Evolutionary conservation across 2,329 filamentous ascomycete genomes (phyloP).

Genomic region (Phyllosticta ampelicida): DNA sequence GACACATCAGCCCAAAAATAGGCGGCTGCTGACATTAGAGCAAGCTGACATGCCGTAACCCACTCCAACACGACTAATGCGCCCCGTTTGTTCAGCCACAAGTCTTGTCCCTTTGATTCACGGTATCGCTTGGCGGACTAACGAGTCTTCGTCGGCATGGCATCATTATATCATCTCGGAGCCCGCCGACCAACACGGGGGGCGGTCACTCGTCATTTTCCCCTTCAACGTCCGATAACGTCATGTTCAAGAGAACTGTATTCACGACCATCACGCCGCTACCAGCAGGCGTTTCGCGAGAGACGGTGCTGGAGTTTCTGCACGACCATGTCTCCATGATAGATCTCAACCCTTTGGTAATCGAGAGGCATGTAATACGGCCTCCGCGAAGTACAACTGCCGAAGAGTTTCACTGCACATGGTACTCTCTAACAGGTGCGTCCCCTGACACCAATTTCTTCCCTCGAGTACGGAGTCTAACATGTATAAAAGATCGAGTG

Average conservation of each 20-base stretch:
- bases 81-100: neutral
- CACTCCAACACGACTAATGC: neutral
- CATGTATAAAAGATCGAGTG: slow-evolving; percentile 54
- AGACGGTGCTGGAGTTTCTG: slow-evolving; percentile 63
- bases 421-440: slow-evolving; percentile 51
- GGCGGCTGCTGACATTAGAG: neutral
- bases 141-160: neutral
- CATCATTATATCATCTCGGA: neutral
- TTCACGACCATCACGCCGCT: slow-evolving; percentile 75
- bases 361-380: slow-evolving; percentile 56
- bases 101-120: neutral
- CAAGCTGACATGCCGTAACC: neutral
- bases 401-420: slow-evolving; percentile 61
- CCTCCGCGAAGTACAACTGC: slow-evolving; percentile 54
- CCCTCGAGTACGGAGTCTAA: neutral
- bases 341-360: slow-evolving; percentile 73
- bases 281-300: slow-evolving; percentile 54
- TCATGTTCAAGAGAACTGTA: slow-evolving; percentile 58
- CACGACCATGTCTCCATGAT: slow-evolving; percentile 77
- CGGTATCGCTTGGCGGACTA: neutral
- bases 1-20: neutral
- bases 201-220: neutral
- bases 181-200: neutral
- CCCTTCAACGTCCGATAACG: slow-evolving; percentile 13
- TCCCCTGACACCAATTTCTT: neutral